Evolutionary conservation across 1,139 yeast species (phyloP), one percentile per base, ranked within the genome.

Genomic region (Suhomyces yuchorum): DNA sequence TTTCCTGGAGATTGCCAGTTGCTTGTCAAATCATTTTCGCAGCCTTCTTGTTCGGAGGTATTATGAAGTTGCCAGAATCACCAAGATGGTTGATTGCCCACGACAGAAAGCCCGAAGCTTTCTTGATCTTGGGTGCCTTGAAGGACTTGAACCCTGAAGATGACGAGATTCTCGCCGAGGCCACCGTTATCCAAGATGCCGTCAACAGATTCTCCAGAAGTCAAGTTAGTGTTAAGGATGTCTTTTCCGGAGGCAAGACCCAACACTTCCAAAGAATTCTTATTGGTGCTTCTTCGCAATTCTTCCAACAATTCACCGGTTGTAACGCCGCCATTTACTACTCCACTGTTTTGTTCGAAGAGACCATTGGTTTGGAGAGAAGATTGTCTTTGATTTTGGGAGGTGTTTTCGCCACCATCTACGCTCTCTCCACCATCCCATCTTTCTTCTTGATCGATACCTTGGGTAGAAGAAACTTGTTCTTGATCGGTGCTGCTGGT

Each of bases 31-130:
- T 73, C 48, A 55, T 71, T 35, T 75, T 75, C 54, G 78, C 80
- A 6, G 46, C 55, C 12, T 46, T 68, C 46, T 63, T 75, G 46
- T 70, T 74, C 39, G 34, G 57, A 32, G 77, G 77, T 50, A 69
- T 74, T 33, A 47, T 63, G 38, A 60, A 60, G 45, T 71, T 81
- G 59, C 87, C 87, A 14, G 92, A 85, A 60, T 83, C 89, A 12
- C 91, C 93, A 52, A 80, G 92, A 71, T 86, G 87, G 87, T 74
- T 85, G 55, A 69, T 84, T 55, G 71, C 84, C 20, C 71, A 76
- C 49, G 80, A 77, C 44, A 73, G 80, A 54, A 66, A 68, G 50
- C 75, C 75, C 40, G 84, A 82, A 54, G 85, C 85, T 17, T 62
- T 61, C 53, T 58, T 62, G 43, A 63, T 77, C 15, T 68, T 78